Base-by-base conservation (phyloP, 257 asterid genomes). In the Thymus mandschuricus region DNA sequence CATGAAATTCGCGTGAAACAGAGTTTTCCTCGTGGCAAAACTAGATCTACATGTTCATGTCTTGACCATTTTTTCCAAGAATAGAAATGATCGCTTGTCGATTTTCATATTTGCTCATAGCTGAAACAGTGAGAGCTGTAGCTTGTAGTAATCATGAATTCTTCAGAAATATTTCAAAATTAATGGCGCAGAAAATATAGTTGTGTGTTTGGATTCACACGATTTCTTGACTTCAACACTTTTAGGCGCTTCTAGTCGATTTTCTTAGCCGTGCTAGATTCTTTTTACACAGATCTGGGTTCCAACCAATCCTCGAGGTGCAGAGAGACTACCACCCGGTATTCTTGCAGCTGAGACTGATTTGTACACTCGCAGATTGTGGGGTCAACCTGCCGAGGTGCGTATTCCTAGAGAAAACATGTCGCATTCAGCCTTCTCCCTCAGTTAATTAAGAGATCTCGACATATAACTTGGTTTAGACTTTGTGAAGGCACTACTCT, bases 381-480 rank as follows among this genome's bases (percentile, higher is more conserved):
- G 93, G 93, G 98, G 97, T 61, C 80, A 68, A 66, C 98, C 97
- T 27, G 81, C 75, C 34, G 96, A 90, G 96, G 97, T 92, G 55
- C 60, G 92, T 83, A 55, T 59, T 57, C 51, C 35, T 12, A 60
- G 21, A 33, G 68, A 38, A 38, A 38, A 5, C 21, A 38, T 38
- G 41, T 38, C 41, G 6, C 7, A 38, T 3, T 38, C 41, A 38
- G 41, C 41, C 41, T 4, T 38, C 41, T 38, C 41, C 41, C 41
- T 38, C 41, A 38, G 41, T 38, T 38, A 38, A 38, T 38, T 38
- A 38, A 38, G 41, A 38, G 41, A 38, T 38, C 41, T 38, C 41
- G 41, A 38, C 40, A 35, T 35, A 35, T 35, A 35, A 35, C 40
- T 38, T 38, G 41, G 6, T 38, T 4, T 38, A 38, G 6, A 38